phyloP scores from a whole-genome alignment of 805 yeast species.

The Candida boleticola region DNA sequence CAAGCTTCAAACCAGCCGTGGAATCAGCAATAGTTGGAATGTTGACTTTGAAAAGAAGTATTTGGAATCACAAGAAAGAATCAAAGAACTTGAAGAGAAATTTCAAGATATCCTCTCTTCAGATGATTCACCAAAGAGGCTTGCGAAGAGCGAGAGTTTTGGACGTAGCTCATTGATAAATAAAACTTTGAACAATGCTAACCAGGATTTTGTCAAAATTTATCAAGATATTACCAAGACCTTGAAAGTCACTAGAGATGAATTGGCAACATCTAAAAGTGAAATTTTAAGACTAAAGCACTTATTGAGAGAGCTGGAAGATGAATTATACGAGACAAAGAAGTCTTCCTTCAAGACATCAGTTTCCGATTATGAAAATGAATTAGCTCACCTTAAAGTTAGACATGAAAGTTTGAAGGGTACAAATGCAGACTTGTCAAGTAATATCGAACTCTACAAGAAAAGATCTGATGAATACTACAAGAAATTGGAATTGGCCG shows the following conservation, averaged over 20 bases:
- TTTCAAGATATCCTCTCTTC: constrained; percentile 21
- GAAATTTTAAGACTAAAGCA: constrained; percentile 42
- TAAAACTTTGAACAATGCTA: constrained; percentile 24
- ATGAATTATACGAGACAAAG: constrained; percentile 40
- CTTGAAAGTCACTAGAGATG: constrained; percentile 42
- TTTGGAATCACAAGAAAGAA: constrained; percentile 32
- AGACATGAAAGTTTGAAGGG: constrained; percentile 54
- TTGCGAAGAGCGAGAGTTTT: constrained; percentile 35
- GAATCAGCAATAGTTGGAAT: constrained; percentile 21
- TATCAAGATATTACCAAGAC: constrained; percentile 51
- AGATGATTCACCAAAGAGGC: constrained; percentile 4
- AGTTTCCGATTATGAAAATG: constrained; percentile 34
- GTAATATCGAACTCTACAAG: constrained; percentile 60
- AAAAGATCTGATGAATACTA: constrained; percentile 72
- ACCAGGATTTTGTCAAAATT: constrained; percentile 46
- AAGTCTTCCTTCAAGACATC: constrained; percentile 41
- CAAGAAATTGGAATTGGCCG: constrained; percentile 73
- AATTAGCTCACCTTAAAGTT: constrained; percentile 49
- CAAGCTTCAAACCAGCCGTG: constrained; percentile 40
- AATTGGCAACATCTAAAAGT: constrained; percentile 38
- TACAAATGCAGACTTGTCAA: constrained; percentile 55
- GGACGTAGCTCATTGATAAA: constrained; percentile 21
- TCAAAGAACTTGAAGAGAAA: constrained; percentile 30
- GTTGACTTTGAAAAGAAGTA: constrained; percentile 37
- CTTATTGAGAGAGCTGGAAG: constrained; percentile 41